Base-by-base conservation (phyloP, 345 rosid genomes). In the Corchorus olitorius region DNA sequence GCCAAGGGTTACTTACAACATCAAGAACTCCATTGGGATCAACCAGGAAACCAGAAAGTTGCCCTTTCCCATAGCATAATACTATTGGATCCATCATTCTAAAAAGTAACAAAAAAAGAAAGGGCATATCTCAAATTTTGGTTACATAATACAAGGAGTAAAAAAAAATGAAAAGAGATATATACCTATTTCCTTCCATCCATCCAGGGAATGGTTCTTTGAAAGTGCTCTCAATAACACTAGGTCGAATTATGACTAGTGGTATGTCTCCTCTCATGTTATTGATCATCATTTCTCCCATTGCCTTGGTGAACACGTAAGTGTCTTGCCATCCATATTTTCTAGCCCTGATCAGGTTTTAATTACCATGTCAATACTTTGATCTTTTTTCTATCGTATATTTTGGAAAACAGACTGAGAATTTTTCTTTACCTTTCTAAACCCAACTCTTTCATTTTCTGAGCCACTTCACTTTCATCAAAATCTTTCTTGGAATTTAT, bases 31-130 rank as follows among this genome's bases (percentile, higher is more conserved):
- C 97, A 70, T 92, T 85, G 3, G 96, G 95, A 61, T 94, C 96
- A n/a, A 87, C 95, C 0, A 94, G 80, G 75, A 97, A 97, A 34
- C 99, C 95, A 0, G 94, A 87, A 59, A 94, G 93, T 86, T 90
- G 97, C 70, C 99, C 99, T 76, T 90, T 97, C 16, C 98, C 99
- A 75, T 97, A 94, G 87, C 87, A 87, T 62, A 97, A 53, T 52
- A 94, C 89, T 58, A 97, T 87, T 17, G 98, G 98, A 85, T 97
- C 99, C 97, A 97, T 97, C 98, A 94, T 97, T 89, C 99, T 96
- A 12, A 74, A 59, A 52, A 27, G 27, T 27, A 27, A 39, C 43
- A 4, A 60, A 16, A 75, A 12, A 58, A n/a, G 11, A 3, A 37
- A 13, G 17, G 37, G 15, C 20, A 60, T 15, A 60, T 15, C 64